Evolutionary conservation across 768 basidiomycete species (phyloP).

Genomic region (Suillus occidentalis): DNA sequence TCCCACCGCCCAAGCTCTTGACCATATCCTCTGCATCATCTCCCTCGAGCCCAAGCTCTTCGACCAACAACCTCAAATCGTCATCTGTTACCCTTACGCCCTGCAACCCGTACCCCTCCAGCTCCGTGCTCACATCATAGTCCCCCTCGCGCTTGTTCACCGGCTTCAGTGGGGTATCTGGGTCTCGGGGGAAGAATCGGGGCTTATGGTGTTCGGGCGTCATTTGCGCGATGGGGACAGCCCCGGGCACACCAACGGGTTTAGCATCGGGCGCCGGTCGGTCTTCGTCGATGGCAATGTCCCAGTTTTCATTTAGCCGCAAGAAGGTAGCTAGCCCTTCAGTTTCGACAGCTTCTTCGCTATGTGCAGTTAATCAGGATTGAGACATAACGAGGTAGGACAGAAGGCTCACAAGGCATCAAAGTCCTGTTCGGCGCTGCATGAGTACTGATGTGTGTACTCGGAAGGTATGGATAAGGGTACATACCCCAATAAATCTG

Average conservation of each 20-base stretch:
- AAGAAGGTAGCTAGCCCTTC: constrained; percentile 71
- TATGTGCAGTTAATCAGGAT: constrained; percentile 29
- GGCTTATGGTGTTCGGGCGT: constrained; percentile 70
- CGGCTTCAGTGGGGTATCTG: constrained; percentile 49
- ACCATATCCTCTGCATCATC: constrained; percentile 78
- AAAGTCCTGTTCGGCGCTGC: constrained; percentile 50
- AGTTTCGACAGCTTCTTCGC: constrained; percentile 85
- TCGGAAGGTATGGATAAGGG: constrained; percentile 17
- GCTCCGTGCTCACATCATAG: constrained; percentile 67
- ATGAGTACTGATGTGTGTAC: constrained; percentile 4
- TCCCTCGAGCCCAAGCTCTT: constrained; percentile 72
- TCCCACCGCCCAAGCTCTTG: constrained; percentile 50
- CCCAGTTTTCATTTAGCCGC: constrained; percentile 70
- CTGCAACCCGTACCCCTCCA: constrained; percentile 70
- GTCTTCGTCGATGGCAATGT: constrained; percentile 58
- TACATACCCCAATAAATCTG: constrained; percentile 76
- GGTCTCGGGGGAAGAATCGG: constrained; percentile 48
- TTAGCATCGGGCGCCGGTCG: constrained; percentile 52
- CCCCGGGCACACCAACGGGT: constrained; percentile 82
- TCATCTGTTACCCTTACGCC: constrained; percentile 77
- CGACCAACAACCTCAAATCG: constrained; percentile 68
- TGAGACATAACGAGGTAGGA: constrained; percentile 5
- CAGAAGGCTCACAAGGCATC: constrained; percentile 61
- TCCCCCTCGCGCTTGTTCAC: constrained; percentile 57
- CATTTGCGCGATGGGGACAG: constrained; percentile 73